These are phyloP conservation scores for Schwanniomyces sp. DNA, from an alignment of 805 yeast genomes.

Conservation along the genomic window DNA sequence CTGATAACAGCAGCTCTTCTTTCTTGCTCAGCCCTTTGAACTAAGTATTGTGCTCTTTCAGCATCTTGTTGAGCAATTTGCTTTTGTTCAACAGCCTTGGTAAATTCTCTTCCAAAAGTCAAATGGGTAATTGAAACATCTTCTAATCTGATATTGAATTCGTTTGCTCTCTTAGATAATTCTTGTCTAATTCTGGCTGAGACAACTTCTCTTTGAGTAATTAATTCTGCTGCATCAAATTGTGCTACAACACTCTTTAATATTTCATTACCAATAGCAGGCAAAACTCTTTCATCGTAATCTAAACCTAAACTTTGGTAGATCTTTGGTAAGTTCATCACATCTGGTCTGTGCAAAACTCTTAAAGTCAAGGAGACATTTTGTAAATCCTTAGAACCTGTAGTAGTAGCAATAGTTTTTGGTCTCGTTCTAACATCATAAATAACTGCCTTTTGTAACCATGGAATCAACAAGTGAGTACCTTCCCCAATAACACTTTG, in stretches of 20 bases:
- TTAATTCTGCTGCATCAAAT: constrained; percentile 94
- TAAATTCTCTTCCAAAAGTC: constrained; percentile 95
- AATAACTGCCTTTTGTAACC: constrained; percentile 90
- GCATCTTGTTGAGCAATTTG: constrained; percentile 99
- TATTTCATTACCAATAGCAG: constrained; percentile 90
- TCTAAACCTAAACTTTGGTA: constrained; percentile 91
- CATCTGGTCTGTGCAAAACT: constrained; percentile 93
- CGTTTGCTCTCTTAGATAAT: constrained; percentile 75
- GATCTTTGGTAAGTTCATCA: constrained; percentile 73
- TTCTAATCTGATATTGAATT: constrained; percentile 88
- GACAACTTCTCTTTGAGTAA: constrained; percentile 95
- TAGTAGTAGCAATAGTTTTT: constrained; percentile 86
- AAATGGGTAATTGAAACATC: constrained; percentile 97
- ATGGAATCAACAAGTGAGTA: constrained; percentile 91
- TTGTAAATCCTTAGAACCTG: constrained; percentile 97
- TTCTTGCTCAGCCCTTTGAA: constrained; percentile 97
- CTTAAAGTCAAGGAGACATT: constrained; percentile 91
- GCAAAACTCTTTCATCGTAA: constrained; percentile 91
- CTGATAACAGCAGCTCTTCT: constrained; percentile 91
- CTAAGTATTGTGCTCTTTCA: constrained; percentile 90
- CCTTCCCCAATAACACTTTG: constrained; percentile 93
- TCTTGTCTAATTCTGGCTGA: constrained; percentile 87
- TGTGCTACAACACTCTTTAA: constrained; percentile 89
- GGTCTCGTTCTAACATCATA: constrained; percentile 96
- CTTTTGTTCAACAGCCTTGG: constrained; percentile 97